Evolutionary conservation across 768 basidiomycete species (phyloP).

Genomic region (Podaxis sp.): DNA sequence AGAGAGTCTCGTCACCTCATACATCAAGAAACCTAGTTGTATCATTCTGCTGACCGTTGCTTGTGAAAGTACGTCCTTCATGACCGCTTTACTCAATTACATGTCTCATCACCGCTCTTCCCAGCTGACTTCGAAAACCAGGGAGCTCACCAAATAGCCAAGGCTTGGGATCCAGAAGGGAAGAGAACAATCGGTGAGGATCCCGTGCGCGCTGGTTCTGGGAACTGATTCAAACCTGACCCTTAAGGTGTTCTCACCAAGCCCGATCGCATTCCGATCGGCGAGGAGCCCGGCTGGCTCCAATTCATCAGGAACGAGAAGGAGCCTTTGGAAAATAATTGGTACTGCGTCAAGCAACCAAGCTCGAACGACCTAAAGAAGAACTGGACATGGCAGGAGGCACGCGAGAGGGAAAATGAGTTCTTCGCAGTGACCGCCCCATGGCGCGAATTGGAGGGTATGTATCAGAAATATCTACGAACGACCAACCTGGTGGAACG

Average conservation of each 20-base stretch:
- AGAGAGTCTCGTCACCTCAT: conserved; percentile 50
- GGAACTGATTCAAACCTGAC: not conserved
- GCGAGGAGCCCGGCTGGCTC: conserved; percentile 58
- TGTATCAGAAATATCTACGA: conserved; percentile 51
- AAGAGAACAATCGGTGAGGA: conserved; percentile 65
- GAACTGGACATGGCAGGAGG: conserved; percentile 61
- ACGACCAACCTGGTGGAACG: conserved; percentile 56
- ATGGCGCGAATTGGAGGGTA: conserved; percentile 52
- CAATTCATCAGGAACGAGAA: conserved; percentile 53
- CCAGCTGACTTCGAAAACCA: conserved; percentile 82
- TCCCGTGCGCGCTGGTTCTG: not conserved
- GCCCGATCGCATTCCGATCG: conserved; percentile 60
- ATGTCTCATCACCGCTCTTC: not conserved
- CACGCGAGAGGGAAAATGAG: conserved; percentile 52
- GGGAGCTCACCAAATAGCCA: conserved; percentile 64
- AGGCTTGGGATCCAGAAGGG: conserved; percentile 57
- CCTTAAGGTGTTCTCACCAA: conserved; percentile 75
- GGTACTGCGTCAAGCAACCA: conserved; percentile 60
- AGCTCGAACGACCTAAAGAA: conserved; percentile 47
- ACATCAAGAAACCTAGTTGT: conserved; percentile 63
- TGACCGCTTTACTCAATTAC: not conserved
- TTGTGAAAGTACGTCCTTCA: conserved; percentile 53
- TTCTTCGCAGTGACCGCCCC: conserved; percentile 54
- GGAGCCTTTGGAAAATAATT: conserved; percentile 50
- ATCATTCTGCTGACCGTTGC: conserved; percentile 59